Conservation (phyloP, 345 rosid species). For the Gossypium anomalum region DNA sequence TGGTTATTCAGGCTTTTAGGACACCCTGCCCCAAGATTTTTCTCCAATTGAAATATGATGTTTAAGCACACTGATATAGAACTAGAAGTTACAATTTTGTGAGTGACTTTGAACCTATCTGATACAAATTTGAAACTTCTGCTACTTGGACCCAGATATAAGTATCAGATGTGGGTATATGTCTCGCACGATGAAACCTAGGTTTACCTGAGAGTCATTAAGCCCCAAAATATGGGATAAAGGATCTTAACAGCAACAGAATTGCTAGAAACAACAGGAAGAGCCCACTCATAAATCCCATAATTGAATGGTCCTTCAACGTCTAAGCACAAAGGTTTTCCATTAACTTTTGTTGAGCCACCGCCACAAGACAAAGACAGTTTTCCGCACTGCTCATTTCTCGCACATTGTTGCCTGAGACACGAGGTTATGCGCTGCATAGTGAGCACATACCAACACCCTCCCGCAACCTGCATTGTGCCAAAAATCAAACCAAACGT, state of each 20-base stretch:
- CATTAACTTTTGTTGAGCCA: constrained; percentile 20
- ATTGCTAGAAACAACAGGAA: constrained; percentile 51
- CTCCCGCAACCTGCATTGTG: constrained; percentile 48
- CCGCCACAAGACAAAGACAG: constrained; percentile 36
- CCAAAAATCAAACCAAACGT: background rate
- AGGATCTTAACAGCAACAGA: constrained; percentile 47
- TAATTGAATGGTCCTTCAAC: constrained; percentile 37
- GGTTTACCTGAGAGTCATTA: constrained; percentile 51
- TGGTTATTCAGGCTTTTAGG: background rate
- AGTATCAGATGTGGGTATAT: too few species aligned
- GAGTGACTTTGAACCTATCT: too few species aligned
- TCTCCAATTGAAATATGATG: too few species aligned
- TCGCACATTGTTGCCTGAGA: constrained; percentile 37
- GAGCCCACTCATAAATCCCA: constrained; percentile 53
- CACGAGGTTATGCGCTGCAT: constrained; percentile 43
- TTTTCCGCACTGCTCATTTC: constrained; percentile 24
- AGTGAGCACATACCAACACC: constrained; percentile 62
- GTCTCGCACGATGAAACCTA: too few species aligned
- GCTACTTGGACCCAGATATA: too few species aligned
- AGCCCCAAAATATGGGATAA: constrained; percentile 68
- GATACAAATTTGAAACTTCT: too few species aligned
- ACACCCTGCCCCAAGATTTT: too few species aligned
- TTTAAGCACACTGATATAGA: too few species aligned
- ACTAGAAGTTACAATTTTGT: too few species aligned
- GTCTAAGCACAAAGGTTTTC: constrained; percentile 45